Base-by-base conservation (phyloP, 2,329 filamentous ascomycete genomes). In the Phoma herbarum region DNA sequence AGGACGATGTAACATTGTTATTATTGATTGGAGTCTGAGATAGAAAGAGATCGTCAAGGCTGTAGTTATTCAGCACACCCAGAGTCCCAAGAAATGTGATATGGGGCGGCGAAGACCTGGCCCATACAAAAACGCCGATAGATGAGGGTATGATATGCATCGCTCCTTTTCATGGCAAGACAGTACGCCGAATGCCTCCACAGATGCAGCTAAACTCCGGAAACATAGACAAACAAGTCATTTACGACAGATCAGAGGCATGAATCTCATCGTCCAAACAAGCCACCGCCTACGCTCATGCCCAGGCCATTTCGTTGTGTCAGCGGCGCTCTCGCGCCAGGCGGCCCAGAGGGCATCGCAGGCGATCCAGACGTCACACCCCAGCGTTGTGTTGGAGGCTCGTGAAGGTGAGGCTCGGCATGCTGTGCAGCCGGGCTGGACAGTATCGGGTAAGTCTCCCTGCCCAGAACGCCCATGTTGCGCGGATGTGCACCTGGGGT, bases 361-460 rank as follows among this genome's bases (percentile, higher is more conserved):
- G 61, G 57, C n/a, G 66, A 59, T 31, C 65, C 66, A 9, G 56
- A 54, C 5, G 31, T 29, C 23, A 54, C 50, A 10, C 56, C 50
- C 73, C 73, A 76, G 9, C 73, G 67, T 43, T 63, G 60, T n/a
- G 55, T 63, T 18, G 51, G 56, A 12, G 67, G 71, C 4, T 75
- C 69, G n/a, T 75, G 69, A 20, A 62, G 10, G 3, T 57, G 58
- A 10, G 60, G 44, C 22, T 72, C 71, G 20, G 62, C 48, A 33
- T 73, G 70, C 16, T 66, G 63, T 43, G 63, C 60, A 37, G 71
- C 68, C 2, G 72, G 72, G 52, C 72, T 74, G 9, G 74, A 75
- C 33, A 73, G 57, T 44, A 72, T 61, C 8, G 64, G 58, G 61
- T 76, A 75, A 1, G 70, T 53, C 11, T 75, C 73, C 49, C 71